A percentile compares a stretch with the other conserved stretches of the same genome.
These are phyloP conservation scores for Claviceps monticola DNA, from an alignment of 2,329 filamentous ascomycete species.

Conservation along the genomic window DNA sequence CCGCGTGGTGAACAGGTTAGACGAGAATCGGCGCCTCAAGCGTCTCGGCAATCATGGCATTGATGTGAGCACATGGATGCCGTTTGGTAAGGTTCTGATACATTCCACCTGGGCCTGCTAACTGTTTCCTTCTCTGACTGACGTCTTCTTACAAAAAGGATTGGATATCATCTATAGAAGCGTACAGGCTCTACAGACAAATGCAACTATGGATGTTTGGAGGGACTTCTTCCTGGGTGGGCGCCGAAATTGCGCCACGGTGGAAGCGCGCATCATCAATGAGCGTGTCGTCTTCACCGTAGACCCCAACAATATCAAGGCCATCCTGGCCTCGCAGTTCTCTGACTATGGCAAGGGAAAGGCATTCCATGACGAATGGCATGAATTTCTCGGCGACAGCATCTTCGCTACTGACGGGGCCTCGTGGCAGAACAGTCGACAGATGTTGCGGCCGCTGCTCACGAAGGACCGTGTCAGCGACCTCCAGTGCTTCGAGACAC, in stretches of 20 bases:
- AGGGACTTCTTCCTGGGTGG: slow-evolving; percentile 29
- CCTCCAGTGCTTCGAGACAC: slow-evolving; percentile 65
- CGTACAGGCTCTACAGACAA: slow-evolving; percentile 34
- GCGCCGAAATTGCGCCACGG: slow-evolving; percentile 35
- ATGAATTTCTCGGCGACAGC: slow-evolving; percentile 37
- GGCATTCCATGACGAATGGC: slow-evolving; percentile 27
- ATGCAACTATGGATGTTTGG: slow-evolving; percentile 53
- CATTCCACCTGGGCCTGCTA: not conserved
- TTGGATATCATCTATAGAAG: slow-evolving; percentile 49
- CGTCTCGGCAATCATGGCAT: slow-evolving; percentile 30
- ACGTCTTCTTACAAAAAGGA: slow-evolving; percentile 22
- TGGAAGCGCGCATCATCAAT: slow-evolving; percentile 47
- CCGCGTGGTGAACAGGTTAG: slow-evolving; percentile 22
- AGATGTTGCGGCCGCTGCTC: slow-evolving; percentile 76
- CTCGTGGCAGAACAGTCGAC: slow-evolving; percentile 67
- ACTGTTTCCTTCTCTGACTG: not conserved
- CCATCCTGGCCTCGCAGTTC: slow-evolving; percentile 42
- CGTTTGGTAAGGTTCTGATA: slow-evolving; percentile 28
- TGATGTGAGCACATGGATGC: slow-evolving; percentile 22
- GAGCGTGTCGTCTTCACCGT: slow-evolving; percentile 28
- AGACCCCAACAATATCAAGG: slow-evolving; percentile 44
- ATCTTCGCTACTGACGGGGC: slow-evolving; percentile 71
- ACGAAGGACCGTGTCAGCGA: slow-evolving; percentile 74
- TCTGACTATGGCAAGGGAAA: slow-evolving; percentile 36
- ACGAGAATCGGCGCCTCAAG: slow-evolving; percentile 30